Base-by-base conservation (phyloP, 306 rosid species). In the Hippophae tibetana region DNA sequence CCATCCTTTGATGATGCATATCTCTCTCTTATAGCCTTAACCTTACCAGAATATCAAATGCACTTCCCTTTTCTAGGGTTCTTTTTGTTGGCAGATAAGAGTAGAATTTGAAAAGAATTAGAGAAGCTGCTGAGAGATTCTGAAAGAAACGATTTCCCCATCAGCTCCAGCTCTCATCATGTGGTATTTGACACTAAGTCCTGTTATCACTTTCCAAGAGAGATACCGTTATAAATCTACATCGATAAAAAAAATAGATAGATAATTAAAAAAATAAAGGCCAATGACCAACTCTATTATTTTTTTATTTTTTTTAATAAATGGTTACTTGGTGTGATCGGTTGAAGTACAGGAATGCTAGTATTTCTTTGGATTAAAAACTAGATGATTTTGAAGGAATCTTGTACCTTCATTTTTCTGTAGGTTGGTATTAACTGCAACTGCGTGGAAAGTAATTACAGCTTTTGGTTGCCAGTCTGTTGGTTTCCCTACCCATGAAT, bases 381-480 rank as follows among this genome's bases (percentile, higher is more conserved):
- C 13, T 42, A 5, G 11, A 3, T 5, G 54, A 61, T 47, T 52
- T 65, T 49, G 11, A 53, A 60, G 60, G 62, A 43, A 67, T 18
- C 13, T 51, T 12, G 9, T 71, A 86, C 99, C 99, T 73, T 92
- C 96, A 61, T 88, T 92, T 60, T 76, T 85, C 81, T 92, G 99
- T 69, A 92, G 79, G 70, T 88, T 85, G 72, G 99, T 88, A 67
- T 88, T 85, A 69, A 92, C 99, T 14, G 96, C 96, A 70, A 92
- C 99, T 12, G 90, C 93, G 42, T 88, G 92, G 65, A 71, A 84
- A 69, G 90, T 78, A 62, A 86, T 73, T 78, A 68, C 79, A 58
- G 95, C 99, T 81, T 89, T 88, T 55, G 99, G 99, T 65, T 92
- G 99, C 99, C 95, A 92, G 68, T 92, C 96, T 50, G 69, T 72